These are phyloP conservation scores for Magnusiomyces suaveolens DNA, from an alignment of 1,139 yeast species.

Conservation along the genomic window DNA sequence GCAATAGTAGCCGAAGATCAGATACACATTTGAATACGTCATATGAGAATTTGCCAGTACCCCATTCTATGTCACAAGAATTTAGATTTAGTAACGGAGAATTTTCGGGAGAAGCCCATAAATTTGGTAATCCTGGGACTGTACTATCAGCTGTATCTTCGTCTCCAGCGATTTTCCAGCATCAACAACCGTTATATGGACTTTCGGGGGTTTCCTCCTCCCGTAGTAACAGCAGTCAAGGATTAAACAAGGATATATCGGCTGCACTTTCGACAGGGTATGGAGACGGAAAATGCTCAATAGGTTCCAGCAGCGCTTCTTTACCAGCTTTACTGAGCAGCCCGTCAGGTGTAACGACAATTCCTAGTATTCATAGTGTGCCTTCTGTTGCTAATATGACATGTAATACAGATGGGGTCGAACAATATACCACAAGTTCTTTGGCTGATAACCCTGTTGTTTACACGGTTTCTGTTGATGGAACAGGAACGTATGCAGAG, in stretches of 20 bases:
- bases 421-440: background rate
- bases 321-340: background rate
- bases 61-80: background rate
- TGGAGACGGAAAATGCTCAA: background rate
- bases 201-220: background rate
- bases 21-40: background rate
- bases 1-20: background rate
- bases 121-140: background rate
- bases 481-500: slow-evolving; percentile 51
- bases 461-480: slow-evolving; percentile 58
- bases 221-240: background rate
- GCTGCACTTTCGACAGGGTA: background rate
- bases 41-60: background rate
- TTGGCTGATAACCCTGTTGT: slow-evolving; percentile 3
- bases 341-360: background rate
- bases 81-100: background rate
- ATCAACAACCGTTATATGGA: background rate
- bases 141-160: background rate
- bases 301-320: background rate
- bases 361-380: background rate
- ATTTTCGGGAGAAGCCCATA: background rate
- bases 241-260: background rate
- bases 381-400: background rate
- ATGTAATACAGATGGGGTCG: background rate
- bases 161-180: background rate